Percentiles rank a stretch among this genome's conserved stretches.
These are phyloP conservation scores for Chlamydomonas sp. DNA, from an alignment of 139 green algal genomes.

Conservation along the genomic window DNA sequence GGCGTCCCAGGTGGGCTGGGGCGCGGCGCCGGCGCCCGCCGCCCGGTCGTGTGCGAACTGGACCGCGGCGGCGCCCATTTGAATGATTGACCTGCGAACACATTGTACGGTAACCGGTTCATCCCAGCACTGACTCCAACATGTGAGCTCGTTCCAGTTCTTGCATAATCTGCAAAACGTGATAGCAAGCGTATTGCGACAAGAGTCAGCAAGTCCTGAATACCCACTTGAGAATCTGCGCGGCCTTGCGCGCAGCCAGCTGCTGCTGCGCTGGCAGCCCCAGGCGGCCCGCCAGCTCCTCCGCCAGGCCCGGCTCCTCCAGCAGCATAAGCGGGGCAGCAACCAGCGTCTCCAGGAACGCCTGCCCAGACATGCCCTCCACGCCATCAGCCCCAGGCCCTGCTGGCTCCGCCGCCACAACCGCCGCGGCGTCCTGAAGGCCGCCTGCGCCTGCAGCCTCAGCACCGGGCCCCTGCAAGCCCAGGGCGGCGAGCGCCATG, in stretches of 20 bases:
- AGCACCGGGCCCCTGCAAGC: neutral
- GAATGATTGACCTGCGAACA: no score
- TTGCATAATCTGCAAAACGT: no score
- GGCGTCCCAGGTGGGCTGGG: no score
- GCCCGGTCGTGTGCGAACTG: no score
- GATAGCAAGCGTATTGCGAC: no score
- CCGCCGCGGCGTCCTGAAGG: neutral
- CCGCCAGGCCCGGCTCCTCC: constrained; percentile 20
- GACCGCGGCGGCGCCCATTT: no score
- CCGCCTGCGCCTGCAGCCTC: neutral
- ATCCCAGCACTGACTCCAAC: no score
- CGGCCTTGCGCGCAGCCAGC: constrained; percentile 39
- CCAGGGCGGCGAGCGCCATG: neutral
- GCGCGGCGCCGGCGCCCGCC: no score
- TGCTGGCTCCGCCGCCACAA: neutral
- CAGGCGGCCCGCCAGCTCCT: constrained; percentile 30
- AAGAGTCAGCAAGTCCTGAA: neutral
- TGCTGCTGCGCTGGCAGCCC: constrained; percentile 33
- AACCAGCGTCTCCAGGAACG: neutral
- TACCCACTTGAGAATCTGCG: constrained; percentile 27
- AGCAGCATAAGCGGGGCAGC: constrained; percentile 18
- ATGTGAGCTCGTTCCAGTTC: no score
- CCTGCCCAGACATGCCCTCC: neutral
- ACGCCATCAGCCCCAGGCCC: neutral
- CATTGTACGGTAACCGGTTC: no score